A percentile compares a stretch with the other conserved stretches of the same genome.
Evolutionary conservation across 139 green algal species (phyloP).

Genomic region (Chlamydomonas eustigma): DNA sequence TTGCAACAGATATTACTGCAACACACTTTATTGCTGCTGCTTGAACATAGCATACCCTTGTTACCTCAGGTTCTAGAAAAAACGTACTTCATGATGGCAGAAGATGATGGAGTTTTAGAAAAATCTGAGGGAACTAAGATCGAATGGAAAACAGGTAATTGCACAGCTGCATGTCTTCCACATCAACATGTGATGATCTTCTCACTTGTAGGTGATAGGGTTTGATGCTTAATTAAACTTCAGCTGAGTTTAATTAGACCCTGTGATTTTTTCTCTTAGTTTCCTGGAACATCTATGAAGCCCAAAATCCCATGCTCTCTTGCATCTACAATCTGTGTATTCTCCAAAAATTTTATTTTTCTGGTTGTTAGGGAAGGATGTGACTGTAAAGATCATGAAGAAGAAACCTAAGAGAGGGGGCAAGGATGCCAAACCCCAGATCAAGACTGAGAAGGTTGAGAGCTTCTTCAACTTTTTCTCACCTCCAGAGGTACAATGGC

Average conservation of each 20-base stretch:
- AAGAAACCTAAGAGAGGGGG: slow-evolving; percentile 91
- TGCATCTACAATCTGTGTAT: no score
- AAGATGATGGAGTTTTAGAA: slow-evolving; percentile 81
- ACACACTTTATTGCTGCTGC: not conserved
- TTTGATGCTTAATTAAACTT: not conserved
- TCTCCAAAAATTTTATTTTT: no score
- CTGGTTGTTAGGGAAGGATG: slow-evolving; percentile 70
- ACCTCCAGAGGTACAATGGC: slow-evolving; percentile 63
- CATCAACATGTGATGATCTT: not conserved
- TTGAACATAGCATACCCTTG: not conserved
- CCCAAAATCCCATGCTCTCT: no score
- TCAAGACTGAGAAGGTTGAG: slow-evolving; percentile 81
- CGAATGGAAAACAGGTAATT: slow-evolving; percentile 71
- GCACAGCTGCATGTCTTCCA: not conserved
- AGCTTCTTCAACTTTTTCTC: slow-evolving; percentile 96
- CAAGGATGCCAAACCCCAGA: slow-evolving; percentile 70
- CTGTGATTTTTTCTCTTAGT: no score
- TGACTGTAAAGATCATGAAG: slow-evolving; percentile 91
- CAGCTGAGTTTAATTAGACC: not conserved
- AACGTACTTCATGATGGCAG: slow-evolving; percentile 82
- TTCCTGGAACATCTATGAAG: no score
- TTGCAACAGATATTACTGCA: not conserved
- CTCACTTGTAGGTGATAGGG: not conserved
- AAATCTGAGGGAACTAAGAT: slow-evolving; percentile 78
- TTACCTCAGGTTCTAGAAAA: slow-evolving; percentile 56